Evolutionary conservation across 106 monocot species (phyloP).

Genomic region (Agapanthus africanus): DNA sequence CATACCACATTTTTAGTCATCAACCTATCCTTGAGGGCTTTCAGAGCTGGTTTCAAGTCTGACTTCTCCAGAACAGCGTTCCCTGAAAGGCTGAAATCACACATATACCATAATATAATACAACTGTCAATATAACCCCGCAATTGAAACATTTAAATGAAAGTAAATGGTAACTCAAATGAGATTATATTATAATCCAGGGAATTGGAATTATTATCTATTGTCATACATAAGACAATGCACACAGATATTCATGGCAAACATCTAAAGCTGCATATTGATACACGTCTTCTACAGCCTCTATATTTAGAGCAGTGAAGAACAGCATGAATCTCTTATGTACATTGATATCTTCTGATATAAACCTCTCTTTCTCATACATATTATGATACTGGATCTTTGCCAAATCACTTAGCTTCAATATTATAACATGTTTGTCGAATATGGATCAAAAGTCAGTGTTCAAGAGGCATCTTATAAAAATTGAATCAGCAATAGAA

Average conservation of each 20-base stretch:
- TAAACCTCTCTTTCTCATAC: not conserved
- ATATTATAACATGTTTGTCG: no score
- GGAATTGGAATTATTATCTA: not conserved
- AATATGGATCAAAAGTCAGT: no score
- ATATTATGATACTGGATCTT: not conserved
- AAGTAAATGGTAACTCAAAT: not conserved
- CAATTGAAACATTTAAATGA: not conserved
- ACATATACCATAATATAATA: no score
- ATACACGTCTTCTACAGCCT: no score
- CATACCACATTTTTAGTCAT: conserved; percentile 99
- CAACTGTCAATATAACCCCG: no score
- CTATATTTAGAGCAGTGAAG: no score
- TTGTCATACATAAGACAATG: not conserved
- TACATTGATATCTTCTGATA: not conserved
- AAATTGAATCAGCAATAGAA: no score
- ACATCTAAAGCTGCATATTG: not conserved
- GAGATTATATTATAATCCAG: not conserved
- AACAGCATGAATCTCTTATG: not conserved
- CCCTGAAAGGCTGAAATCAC: conserved; percentile 79
- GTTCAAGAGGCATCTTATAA: no score
- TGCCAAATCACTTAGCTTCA: no score
- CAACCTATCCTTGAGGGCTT: conserved; percentile 88
- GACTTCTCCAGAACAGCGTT: conserved; percentile 77
- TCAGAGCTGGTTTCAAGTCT: conserved; percentile 84
- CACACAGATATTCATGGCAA: not conserved